Conservation (phyloP, 768 basidiomycete species). For the Auricularia auricula-judae region DNA sequence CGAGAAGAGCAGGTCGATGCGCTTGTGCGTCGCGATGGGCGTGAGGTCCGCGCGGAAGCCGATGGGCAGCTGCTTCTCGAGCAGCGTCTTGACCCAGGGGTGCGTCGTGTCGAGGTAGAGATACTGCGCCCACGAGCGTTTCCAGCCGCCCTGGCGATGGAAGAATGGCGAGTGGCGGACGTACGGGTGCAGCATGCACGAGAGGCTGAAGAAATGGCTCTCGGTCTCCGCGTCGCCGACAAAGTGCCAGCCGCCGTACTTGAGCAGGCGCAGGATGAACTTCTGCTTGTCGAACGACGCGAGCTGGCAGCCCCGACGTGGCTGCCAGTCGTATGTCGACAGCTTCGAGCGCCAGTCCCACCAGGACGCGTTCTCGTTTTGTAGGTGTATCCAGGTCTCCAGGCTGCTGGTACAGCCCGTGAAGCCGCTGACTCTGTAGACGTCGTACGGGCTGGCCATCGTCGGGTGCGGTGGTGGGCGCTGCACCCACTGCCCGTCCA, state of each 20-base stretch:
- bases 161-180: constrained; percentile 49
- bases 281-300: constrained; percentile 29
- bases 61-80: constrained; percentile 27
- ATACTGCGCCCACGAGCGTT: constrained; percentile 56
- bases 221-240: constrained; percentile 55
- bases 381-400: constrained; percentile 55
- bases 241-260: constrained; percentile 61
- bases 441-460: constrained; percentile 32
- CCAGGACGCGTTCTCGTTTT: constrained; percentile 32
- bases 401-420: constrained; percentile 51
- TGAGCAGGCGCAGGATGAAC: constrained; percentile 46
- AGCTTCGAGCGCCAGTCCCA: constrained; percentile 34
- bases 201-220: constrained; percentile 64
- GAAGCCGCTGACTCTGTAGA: constrained; percentile 40
- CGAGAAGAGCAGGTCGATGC: constrained; percentile 48
- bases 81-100: constrained; percentile 30
- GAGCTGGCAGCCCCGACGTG: constrained; percentile 32
- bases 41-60: constrained; percentile 45
- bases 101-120: constrained; percentile 52
- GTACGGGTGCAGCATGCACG: constrained; percentile 55
- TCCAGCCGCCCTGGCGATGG: constrained; percentile 12
- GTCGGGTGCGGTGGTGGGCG: constrained; percentile 13
- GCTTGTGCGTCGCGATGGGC: constrained; percentile 52
- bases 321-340: constrained; percentile 43
- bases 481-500: not conserved